Conservation (phyloP, 208 protist genomes). For the Herpetomonas samuelpessoai region DNA sequence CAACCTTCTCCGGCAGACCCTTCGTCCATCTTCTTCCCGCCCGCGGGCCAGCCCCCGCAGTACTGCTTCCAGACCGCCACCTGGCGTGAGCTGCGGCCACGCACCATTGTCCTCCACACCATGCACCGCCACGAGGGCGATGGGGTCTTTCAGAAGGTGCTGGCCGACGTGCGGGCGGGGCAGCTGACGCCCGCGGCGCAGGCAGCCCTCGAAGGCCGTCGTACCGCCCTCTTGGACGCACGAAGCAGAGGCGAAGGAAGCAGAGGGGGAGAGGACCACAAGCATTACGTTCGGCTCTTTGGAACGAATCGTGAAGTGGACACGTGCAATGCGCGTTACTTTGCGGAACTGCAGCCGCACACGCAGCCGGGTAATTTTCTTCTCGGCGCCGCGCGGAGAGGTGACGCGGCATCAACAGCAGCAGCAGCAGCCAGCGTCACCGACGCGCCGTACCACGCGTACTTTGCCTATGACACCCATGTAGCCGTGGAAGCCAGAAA, state of each 20-base stretch:
- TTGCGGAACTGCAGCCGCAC: constrained; percentile 36
- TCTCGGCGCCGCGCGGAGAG: background rate
- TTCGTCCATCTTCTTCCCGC: background rate
- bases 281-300: constrained; percentile 50
- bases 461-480: background rate
- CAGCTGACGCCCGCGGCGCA: constrained; percentile 16
- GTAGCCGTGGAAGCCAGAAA: background rate
- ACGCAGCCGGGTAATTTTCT: constrained; percentile 4
- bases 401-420: too few relatives aligned
- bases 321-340: constrained; percentile 52
- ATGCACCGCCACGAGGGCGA: constrained; percentile 49
- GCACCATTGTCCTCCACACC: constrained; percentile 27
- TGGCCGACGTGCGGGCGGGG: constrained; percentile 63
- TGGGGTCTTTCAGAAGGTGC: constrained; percentile 33
- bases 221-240: background rate
- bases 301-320: constrained; percentile 74
- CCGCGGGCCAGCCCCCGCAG: constrained; percentile 1
- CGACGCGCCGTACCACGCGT: background rate
- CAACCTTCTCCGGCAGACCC: too few relatives aligned
- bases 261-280: background rate
- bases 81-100: constrained; percentile 38
- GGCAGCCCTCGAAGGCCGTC: constrained; percentile 1
- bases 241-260: background rate
- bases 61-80: constrained; percentile 55
- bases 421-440: background rate